A percentile compares a stretch with the other conserved stretches of the same genome.
Conservation (phyloP, 257 asterid species). For the Scutellaria barbata region DNA sequence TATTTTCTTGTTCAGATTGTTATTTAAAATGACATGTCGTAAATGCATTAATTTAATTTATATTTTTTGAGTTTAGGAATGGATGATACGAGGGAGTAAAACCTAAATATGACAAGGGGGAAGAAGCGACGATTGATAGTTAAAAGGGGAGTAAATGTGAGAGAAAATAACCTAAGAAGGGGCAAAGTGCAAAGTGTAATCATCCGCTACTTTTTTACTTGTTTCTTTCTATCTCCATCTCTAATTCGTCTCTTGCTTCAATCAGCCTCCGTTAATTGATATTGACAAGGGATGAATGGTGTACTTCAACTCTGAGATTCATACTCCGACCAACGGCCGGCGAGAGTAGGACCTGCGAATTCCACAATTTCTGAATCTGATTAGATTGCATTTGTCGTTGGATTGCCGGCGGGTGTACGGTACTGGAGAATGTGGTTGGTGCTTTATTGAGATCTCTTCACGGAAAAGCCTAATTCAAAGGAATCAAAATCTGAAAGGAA, state of each 20-base stretch:
- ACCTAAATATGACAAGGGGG: not conserved
- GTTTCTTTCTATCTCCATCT: slow-evolving; percentile 31
- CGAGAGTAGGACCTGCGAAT: slow-evolving; percentile 9
- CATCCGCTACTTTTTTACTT: slow-evolving; percentile 28
- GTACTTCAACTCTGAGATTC: slow-evolving; percentile 22
- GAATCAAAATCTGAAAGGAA: slow-evolving; percentile 14
- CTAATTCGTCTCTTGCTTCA: slow-evolving; percentile 8
- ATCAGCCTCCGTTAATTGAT: slow-evolving; percentile 23
- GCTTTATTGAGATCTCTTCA: slow-evolving; percentile 38
- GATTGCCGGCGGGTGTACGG: slow-evolving; percentile 36
- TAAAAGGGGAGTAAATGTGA: slow-evolving; percentile 16
- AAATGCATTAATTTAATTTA: no score
- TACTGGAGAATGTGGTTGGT: slow-evolving; percentile 38
- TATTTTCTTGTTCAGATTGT: no score
- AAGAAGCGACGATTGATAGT: not conserved
- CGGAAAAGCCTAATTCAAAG: slow-evolving; percentile 18
- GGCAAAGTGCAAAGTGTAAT: slow-evolving; percentile 31
- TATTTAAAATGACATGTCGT: no score
- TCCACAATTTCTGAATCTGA: slow-evolving; percentile 24
- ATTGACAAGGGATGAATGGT: slow-evolving; percentile 15
- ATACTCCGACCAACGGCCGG: slow-evolving; percentile 19
- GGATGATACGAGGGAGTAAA: not conserved
- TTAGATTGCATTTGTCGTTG: slow-evolving; percentile 28
- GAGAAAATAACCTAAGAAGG: not conserved
- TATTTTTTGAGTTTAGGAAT: not conserved